phyloP scores from a whole-genome alignment of 768 basidiomycete genomes.

The Hypsizygus marmoreus region DNA sequence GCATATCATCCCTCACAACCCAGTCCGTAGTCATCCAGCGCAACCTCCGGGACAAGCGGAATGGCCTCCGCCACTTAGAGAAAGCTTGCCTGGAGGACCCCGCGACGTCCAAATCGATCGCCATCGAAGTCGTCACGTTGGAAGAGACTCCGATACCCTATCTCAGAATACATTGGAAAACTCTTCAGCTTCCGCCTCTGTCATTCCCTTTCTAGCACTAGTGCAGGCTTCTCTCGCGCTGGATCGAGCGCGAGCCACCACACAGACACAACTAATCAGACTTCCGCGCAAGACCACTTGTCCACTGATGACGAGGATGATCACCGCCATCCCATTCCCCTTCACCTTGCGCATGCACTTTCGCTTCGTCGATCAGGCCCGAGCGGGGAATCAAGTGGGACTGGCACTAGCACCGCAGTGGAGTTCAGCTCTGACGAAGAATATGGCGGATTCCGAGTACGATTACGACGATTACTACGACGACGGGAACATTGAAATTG shows the following conservation, averaged over 20 bases:
- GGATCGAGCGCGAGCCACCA: slow-evolving; percentile 27
- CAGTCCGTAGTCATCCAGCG: slow-evolving; percentile 33
- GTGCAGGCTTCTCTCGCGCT: slow-evolving; percentile 31
- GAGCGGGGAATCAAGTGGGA: slow-evolving; percentile 26
- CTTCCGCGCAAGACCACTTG: slow-evolving; percentile 35
- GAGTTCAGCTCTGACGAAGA: slow-evolving; percentile 54
- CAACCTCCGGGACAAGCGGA: slow-evolving; percentile 22
- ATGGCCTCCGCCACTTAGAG: slow-evolving; percentile 12
- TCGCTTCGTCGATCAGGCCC: slow-evolving; percentile 23
- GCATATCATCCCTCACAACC: slow-evolving; percentile 21
- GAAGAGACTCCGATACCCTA: slow-evolving; percentile 37
- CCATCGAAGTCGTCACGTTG: slow-evolving; percentile 11
- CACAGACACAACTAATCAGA: slow-evolving; percentile 34
- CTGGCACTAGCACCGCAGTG: slow-evolving; percentile 25
- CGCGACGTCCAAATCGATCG: slow-evolving; percentile 8
- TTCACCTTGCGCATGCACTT: slow-evolving; percentile 16
- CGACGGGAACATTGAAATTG: slow-evolving; percentile 40
- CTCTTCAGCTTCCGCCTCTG: slow-evolving; percentile 47
- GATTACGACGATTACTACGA: slow-evolving; percentile 39
- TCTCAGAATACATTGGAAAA: slow-evolving; percentile 46
- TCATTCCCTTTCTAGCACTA: slow-evolving; percentile 42
- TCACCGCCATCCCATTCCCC: slow-evolving; percentile 33
- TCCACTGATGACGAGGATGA: slow-evolving; percentile 38
- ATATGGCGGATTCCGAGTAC: slow-evolving; percentile 38
- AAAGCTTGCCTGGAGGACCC: slow-evolving; percentile 2